phyloP scores from a whole-genome alignment of 305 asterid genomes.

The Fraxinus latifolia region DNA sequence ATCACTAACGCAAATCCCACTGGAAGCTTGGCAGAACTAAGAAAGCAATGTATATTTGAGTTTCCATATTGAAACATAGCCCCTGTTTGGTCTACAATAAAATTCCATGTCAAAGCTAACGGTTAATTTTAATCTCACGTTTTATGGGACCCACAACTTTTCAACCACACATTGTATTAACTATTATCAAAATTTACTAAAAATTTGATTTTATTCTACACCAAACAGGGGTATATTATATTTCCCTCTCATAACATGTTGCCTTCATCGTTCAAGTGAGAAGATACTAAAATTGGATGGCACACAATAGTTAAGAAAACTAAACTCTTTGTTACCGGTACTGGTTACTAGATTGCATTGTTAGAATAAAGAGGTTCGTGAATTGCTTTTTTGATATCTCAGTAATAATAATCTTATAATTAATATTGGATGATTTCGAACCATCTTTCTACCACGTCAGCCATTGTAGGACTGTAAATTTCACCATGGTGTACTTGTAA shows the following conservation, averaged over 20 bases:
- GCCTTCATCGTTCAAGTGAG: neutral
- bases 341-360: neutral
- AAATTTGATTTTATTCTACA: too few species aligned
- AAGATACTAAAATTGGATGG: neutral
- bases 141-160: neutral
- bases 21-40: too few species aligned
- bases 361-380: neutral
- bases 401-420: neutral
- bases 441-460: neutral
- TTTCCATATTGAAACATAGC: neutral
- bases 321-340: neutral
- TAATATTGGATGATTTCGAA: neutral
- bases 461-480: neutral
- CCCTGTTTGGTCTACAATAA: neutral
- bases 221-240: neutral
- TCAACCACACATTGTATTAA: neutral
- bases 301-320: neutral
- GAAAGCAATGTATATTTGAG: neutral
- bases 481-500: neutral
- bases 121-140: neutral
- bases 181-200: too few species aligned
- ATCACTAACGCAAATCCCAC: too few species aligned
- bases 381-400: neutral
- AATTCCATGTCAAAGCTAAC: neutral
- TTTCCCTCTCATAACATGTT: neutral